Conservation (phyloP, 176 grass and related monocot species). For the Carex cristatella region DNA sequence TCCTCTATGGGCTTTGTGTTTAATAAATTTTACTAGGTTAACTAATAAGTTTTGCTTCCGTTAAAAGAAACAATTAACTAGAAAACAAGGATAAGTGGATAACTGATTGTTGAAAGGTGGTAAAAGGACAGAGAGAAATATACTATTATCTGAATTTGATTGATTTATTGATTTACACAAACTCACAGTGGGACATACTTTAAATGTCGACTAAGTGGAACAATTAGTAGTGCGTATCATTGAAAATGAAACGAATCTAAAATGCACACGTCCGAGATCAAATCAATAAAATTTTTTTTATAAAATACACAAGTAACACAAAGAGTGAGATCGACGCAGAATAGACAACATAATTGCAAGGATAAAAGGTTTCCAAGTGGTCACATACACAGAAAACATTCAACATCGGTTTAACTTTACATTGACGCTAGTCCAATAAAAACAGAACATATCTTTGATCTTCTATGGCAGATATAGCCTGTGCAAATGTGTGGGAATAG, state of each 20-base stretch:
- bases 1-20: not conserved
- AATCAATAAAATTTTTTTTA: not conserved
- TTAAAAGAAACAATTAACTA: not conserved
- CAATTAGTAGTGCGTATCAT: slow-evolving; percentile 7
- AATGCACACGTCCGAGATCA: not conserved
- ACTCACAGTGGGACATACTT: not conserved
- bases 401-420: not conserved
- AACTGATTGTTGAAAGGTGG: not conserved
- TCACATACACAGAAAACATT: slow-evolving; percentile 8
- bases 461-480: not conserved
- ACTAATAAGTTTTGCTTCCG: not conserved
- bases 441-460: not conserved
- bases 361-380: slow-evolving; percentile 1
- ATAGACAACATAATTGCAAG: slow-evolving; percentile 3
- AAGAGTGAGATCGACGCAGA: not conserved
- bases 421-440: not conserved
- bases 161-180: slow-evolving; percentile 5
- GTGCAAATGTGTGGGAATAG: not conserved
- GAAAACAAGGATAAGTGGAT: not conserved
- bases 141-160: not conserved
- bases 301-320: not conserved
- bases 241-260: slow-evolving; percentile 21
- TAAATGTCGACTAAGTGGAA: not conserved
- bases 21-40: not conserved
- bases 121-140: not conserved